Conservation (phyloP, 108 stramenopile genomes). For the Cyclotella kingstonii region DNA sequence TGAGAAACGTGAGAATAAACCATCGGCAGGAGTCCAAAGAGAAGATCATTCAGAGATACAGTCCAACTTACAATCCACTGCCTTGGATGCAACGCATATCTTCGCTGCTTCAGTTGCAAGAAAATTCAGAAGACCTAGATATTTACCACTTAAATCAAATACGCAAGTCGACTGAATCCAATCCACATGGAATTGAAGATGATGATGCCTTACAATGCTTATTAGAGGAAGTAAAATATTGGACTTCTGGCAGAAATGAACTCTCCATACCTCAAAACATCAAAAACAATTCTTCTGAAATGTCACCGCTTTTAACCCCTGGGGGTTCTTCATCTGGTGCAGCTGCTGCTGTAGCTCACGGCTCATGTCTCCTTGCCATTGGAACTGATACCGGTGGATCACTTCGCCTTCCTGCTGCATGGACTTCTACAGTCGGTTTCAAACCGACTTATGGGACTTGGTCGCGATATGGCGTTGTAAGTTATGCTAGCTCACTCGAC, state of each 20-base stretch:
- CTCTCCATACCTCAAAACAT: not conserved
- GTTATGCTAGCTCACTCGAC: constrained; percentile 94
- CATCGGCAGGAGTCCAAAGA: not conserved
- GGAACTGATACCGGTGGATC: constrained; percentile 98
- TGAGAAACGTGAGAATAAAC: not conserved
- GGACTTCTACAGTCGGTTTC: constrained; percentile 92
- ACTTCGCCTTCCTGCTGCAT: constrained; percentile 93
- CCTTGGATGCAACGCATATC: constrained; percentile 51
- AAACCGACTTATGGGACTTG: constrained; percentile 95
- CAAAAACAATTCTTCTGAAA: not conserved
- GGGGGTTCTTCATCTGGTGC: constrained; percentile 93
- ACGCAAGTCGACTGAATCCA: constrained; percentile 14
- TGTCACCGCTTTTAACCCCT: constrained; percentile 49
- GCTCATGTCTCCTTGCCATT: constrained; percentile 77
- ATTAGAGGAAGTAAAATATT: constrained; percentile 22
- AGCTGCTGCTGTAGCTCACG: constrained; percentile 90
- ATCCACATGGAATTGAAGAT: constrained; percentile 32
- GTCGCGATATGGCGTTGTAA: constrained; percentile 91
- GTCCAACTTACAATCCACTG: constrained; percentile 64
- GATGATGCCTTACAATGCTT: constrained; percentile 20
- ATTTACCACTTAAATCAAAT: constrained; percentile 13
- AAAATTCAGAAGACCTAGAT: constrained; percentile 7
- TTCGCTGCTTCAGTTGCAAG: not conserved
- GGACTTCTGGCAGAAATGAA: constrained; percentile 1
- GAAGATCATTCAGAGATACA: too few relatives aligned